phyloP scores from a whole-genome alignment of 1,284 basidiomycete species.

The Wallemia ichthyophaga region DNA sequence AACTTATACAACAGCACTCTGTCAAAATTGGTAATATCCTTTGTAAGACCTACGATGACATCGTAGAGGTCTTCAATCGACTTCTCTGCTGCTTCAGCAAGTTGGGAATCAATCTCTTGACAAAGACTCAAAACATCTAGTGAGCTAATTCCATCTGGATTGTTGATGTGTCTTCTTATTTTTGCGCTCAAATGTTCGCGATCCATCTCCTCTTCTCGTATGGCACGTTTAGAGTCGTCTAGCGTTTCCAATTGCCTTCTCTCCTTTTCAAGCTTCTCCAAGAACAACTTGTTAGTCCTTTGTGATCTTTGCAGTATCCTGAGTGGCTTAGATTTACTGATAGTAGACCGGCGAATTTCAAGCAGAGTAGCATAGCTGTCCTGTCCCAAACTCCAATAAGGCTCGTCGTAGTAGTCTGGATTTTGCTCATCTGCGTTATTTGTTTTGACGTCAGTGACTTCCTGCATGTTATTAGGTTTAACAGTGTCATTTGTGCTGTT shows the following conservation, averaged over 20 bases:
- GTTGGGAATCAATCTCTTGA: background rate
- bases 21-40: slow-evolving; percentile 55
- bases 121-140: background rate
- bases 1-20: slow-evolving; percentile 47
- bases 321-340: background rate
- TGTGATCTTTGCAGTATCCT: background rate
- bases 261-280: background rate
- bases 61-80: slow-evolving; percentile 41
- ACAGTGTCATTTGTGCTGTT: background rate
- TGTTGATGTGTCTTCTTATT: background rate
- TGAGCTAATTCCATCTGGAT: background rate
- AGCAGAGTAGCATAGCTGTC: background rate
- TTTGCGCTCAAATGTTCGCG: background rate
- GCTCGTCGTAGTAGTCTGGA: background rate
- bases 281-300: background rate
- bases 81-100: background rate
- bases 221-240: background rate
- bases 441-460: background rate
- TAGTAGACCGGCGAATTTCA: background rate
- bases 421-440: background rate
- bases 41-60: slow-evolving; percentile 45
- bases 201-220: background rate
- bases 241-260: background rate
- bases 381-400: background rate
- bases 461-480: background rate